Evolutionary conservation across 495 filamentous ascomycete species (phyloP).

Genomic region (Penicillium coprophilum): DNA sequence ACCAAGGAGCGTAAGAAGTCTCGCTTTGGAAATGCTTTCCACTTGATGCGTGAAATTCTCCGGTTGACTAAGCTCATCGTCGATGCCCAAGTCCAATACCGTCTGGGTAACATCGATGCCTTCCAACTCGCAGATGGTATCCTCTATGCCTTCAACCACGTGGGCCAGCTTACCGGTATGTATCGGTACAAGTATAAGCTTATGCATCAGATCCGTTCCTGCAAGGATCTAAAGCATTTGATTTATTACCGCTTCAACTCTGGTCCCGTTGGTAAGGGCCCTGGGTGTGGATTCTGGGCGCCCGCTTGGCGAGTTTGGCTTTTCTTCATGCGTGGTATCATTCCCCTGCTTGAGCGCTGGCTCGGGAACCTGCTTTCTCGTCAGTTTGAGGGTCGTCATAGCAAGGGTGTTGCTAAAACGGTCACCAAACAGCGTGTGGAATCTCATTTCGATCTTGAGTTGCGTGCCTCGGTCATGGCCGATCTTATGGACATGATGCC

Average conservation of each 20-base stretch:
- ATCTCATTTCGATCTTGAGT: slow-evolving; percentile 96
- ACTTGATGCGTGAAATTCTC: slow-evolving; percentile 98
- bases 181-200: slow-evolving; percentile 99
- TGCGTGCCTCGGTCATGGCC: slow-evolving; percentile 97
- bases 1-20: slow-evolving; percentile 99
- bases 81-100: slow-evolving; percentile 97
- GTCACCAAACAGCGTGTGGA: slow-evolving; percentile 99
- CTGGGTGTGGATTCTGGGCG: slow-evolving; percentile 99
- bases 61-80: slow-evolving; percentile 97
- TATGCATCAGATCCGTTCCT: slow-evolving; percentile 99
- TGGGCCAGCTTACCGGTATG: slow-evolving; percentile 98
- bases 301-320: slow-evolving; percentile 99
- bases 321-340: slow-evolving; percentile 99
- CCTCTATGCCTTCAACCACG: slow-evolving; percentile 98
- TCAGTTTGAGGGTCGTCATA: slow-evolving; percentile 98
- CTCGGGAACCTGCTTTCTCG: slow-evolving; percentile 94
- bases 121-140: slow-evolving; percentile 99
- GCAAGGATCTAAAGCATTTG: slow-evolving; percentile 98
- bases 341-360: slow-evolving; percentile 95
- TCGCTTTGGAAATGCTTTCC: slow-evolving; percentile 98
- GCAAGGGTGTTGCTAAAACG: slow-evolving; percentile 98
- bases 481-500: slow-evolving; percentile 99
- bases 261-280: slow-evolving; percentile 94
- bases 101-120: slow-evolving; percentile 96
- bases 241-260: slow-evolving; percentile 99